These are phyloP conservation scores for Themeda triandra DNA, from an alignment of 176 grass and related monocot genomes.

Conservation along the genomic window DNA sequence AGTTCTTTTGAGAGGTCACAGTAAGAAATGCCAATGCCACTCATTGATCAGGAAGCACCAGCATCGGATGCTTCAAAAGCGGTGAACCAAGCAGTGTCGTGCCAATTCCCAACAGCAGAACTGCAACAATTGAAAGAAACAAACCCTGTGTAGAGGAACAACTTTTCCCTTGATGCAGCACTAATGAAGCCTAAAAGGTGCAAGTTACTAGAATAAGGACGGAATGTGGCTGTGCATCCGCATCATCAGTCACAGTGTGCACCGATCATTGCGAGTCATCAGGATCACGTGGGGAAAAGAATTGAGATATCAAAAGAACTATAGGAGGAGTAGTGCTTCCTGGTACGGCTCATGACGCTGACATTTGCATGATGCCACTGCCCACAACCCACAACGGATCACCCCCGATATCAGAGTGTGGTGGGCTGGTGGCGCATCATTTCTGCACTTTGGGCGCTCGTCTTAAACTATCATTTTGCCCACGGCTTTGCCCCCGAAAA, in stretches of 20 bases:
- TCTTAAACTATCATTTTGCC: conserved; percentile 25
- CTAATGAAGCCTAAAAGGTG: too few species aligned
- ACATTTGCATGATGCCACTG: background rate
- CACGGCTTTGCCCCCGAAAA: background rate
- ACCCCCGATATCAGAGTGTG: background rate
- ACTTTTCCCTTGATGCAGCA: background rate
- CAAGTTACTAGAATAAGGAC: background rate
- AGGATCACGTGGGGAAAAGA: background rate
- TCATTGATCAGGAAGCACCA: background rate
- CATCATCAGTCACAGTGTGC: background rate
- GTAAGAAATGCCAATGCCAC: background rate
- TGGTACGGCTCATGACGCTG: background rate
- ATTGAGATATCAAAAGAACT: background rate
- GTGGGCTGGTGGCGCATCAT: background rate
- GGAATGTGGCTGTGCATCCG: too few species aligned
- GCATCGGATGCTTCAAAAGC: conserved; percentile 11
- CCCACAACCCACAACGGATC: background rate
- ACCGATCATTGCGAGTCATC: background rate
- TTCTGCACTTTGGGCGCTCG: background rate
- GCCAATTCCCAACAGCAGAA: background rate
- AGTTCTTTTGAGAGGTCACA: too few species aligned
- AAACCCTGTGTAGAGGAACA: background rate
- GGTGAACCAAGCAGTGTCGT: conserved; percentile 2
- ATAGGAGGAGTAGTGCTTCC: background rate
- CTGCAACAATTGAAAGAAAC: background rate